A percentile compares a stretch with the other conserved stretches of the same genome.
Evolutionary conservation across 495 filamentous ascomycete species (phyloP).

Genomic region (Penicillium desertorum): DNA sequence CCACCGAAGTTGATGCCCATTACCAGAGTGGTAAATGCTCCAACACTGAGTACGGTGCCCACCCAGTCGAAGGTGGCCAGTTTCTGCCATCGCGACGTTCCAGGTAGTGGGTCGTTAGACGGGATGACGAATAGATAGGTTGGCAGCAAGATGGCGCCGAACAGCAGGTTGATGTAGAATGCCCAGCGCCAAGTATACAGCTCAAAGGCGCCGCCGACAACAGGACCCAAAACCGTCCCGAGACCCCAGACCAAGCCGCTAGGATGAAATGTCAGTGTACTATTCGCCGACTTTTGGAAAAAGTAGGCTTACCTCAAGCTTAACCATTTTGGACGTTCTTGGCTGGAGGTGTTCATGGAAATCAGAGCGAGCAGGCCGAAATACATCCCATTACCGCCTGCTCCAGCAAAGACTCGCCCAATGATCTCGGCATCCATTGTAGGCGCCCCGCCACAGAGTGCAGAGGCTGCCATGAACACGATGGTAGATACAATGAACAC

Average conservation of each 20-base stretch:
- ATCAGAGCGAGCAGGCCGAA: conserved; percentile 47
- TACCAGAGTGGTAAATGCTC: conserved; percentile 22
- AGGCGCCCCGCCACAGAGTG: conserved; percentile 53
- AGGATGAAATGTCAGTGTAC: neutral
- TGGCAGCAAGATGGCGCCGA: conserved; percentile 51
- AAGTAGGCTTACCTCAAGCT: conserved; percentile 25
- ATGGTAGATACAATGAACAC: conserved; percentile 46
- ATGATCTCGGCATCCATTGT: conserved; percentile 49
- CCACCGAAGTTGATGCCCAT: conserved; percentile 40
- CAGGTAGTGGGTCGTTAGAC: conserved; percentile 42
- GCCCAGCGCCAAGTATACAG: conserved; percentile 46
- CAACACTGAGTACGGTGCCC: conserved; percentile 30
- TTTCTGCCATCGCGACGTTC: conserved; percentile 34
- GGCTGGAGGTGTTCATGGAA: conserved; percentile 39
- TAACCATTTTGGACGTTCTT: conserved; percentile 51
- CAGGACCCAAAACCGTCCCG: conserved; percentile 45
- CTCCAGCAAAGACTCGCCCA: conserved; percentile 41
- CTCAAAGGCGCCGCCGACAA: conserved; percentile 43
- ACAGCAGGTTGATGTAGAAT: conserved; percentile 53
- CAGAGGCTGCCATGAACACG: conserved; percentile 49
- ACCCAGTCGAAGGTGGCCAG: conserved; percentile 36
- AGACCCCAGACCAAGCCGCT: conserved; percentile 44
- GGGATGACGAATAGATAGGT: conserved; percentile 57
- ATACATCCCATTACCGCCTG: conserved; percentile 55
- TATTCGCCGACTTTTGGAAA: neutral